These are phyloP conservation scores for Colletotrichum truncatum DNA, from an alignment of 2,329 filamentous ascomycete species.

Conservation along the genomic window DNA sequence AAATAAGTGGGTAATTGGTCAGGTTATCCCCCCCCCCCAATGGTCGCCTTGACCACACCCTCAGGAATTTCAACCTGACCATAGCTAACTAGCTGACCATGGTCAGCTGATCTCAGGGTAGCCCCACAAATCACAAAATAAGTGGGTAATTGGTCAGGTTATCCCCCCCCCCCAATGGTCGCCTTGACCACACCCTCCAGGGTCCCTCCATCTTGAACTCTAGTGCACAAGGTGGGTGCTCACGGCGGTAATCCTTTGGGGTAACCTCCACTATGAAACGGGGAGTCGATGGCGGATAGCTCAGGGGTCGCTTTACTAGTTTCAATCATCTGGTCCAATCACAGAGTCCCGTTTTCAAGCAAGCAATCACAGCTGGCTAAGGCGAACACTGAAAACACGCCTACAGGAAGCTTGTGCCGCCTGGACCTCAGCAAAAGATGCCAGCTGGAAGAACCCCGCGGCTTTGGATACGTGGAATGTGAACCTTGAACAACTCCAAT, in stretches of 20 bases:
- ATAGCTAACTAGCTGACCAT: too few relatives aligned
- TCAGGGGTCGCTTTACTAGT: constrained; percentile 4
- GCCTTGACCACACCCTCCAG: too few relatives aligned
- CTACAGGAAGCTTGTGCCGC: constrained; percentile 2
- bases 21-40: too few relatives aligned
- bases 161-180: too few relatives aligned
- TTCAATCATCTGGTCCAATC: neutral
- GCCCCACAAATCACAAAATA: too few relatives aligned
- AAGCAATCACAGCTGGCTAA: neutral
- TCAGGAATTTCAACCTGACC: too few relatives aligned
- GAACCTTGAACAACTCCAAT: constrained; percentile 5
- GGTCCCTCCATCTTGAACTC: neutral
- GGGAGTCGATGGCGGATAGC: neutral
- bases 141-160: too few relatives aligned
- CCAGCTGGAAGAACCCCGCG: constrained; percentile 15
- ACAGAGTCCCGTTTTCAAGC: neutral
- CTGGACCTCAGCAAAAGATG: neutral
- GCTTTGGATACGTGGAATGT: neutral
- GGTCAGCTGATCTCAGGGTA: too few relatives aligned
- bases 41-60: too few relatives aligned
- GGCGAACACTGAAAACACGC: neutral
- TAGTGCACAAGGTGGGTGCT: neutral
- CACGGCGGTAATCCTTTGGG: neutral
- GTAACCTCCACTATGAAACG: neutral
- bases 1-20: too few relatives aligned